Percentiles rank a stretch among this genome's conserved stretches.
These are phyloP conservation scores for Cenchrus purpureus DNA, from an alignment of 176 grass and related monocot genomes.

Conservation along the genomic window DNA sequence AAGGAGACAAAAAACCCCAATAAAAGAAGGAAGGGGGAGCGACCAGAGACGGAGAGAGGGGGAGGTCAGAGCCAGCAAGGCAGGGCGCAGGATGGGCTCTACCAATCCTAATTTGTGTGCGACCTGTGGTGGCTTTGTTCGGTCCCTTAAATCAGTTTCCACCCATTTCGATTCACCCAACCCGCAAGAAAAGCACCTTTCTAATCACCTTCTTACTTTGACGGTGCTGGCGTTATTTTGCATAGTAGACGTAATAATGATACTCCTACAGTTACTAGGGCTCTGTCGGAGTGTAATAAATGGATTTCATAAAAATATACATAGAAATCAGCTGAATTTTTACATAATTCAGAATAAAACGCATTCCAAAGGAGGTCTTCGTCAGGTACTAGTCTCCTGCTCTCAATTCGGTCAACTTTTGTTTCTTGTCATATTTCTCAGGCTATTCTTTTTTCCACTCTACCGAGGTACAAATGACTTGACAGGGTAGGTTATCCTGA, in stretches of 20 bases:
- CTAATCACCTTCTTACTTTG: slow-evolving; percentile 6
- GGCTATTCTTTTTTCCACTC: background rate
- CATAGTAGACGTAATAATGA: background rate
- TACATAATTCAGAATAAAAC: background rate
- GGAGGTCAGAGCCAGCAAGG: slow-evolving; percentile 62
- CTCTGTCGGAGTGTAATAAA: background rate
- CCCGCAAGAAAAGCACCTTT: slow-evolving; percentile 43
- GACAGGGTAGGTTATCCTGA: background rate
- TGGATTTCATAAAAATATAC: background rate
- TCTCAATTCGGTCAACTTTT: background rate
- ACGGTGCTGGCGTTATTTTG: background rate
- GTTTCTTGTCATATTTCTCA: background rate
- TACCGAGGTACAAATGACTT: background rate
- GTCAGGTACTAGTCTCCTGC: background rate
- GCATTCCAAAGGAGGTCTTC: background rate
- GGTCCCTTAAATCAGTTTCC: slow-evolving; percentile 41
- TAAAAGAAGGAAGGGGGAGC: slow-evolving; percentile 38
- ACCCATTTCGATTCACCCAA: slow-evolving; percentile 33
- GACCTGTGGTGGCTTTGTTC: slow-evolving; percentile 36
- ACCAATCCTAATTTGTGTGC: slow-evolving; percentile 62
- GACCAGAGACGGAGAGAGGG: background rate
- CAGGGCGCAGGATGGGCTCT: slow-evolving; percentile 67
- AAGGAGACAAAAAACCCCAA: slow-evolving; percentile 58
- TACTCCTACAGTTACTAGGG: background rate
- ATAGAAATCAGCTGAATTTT: background rate